phyloP scores from a whole-genome alignment of 2,329 filamentous ascomycete genomes.

The Exophiala spinifera region DNA sequence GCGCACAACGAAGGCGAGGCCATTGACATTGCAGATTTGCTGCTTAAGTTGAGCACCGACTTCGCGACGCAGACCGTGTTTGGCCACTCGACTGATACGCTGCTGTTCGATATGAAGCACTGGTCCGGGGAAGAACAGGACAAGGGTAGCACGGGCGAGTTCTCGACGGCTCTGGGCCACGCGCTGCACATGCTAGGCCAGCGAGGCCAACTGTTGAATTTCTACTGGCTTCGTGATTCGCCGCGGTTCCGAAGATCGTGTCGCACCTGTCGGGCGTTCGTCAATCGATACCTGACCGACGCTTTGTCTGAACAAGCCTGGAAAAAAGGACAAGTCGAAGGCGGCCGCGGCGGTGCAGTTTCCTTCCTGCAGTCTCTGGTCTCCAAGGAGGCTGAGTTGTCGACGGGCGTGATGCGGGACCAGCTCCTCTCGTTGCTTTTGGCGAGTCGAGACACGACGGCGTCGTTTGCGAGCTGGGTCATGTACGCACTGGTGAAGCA shows the following conservation, averaged over 20 bases:
- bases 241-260: conserved; percentile 35
- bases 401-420: conserved; percentile 25
- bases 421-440: conserved; percentile 36
- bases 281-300: conserved; percentile 4
- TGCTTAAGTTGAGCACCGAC: conserved; percentile 64
- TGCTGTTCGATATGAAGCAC: conserved; percentile 31
- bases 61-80: conserved; percentile 66
- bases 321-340: conserved; percentile 19
- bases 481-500: conserved; percentile 32
- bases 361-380: conserved; percentile 27
- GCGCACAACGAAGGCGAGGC: conserved; percentile 50
- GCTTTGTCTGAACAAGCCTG: neutral
- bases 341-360: neutral
- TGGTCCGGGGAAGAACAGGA: conserved; percentile 4
- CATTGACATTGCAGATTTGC: conserved; percentile 59
- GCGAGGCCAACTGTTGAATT: conserved; percentile 31
- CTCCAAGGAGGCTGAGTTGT: conserved; percentile 20
- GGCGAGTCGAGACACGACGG: conserved; percentile 38
- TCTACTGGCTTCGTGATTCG: conserved; percentile 40
- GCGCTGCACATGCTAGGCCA: conserved; percentile 34
- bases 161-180: conserved; percentile 10
- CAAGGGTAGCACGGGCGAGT: conserved; percentile 6
- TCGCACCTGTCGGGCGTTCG: conserved; percentile 2
- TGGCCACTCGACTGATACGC: conserved; percentile 53
- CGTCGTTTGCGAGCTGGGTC: conserved; percentile 32